Base-by-base conservation (phyloP, 179 eudicot species). In the Beta macrorhiza region DNA sequence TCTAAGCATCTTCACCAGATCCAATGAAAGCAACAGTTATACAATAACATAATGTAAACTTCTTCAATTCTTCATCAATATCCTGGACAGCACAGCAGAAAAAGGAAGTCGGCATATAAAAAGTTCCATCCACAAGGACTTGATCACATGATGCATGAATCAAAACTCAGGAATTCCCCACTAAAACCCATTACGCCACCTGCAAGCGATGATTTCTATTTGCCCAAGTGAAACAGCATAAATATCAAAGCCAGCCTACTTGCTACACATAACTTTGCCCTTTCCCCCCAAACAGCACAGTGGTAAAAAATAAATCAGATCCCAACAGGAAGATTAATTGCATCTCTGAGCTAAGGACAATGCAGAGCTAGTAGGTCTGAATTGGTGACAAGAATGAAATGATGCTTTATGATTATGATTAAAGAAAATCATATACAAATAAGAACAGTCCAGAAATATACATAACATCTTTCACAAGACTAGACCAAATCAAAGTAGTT, bases 1-100 rank as follows among this genome's bases (percentile, higher is more conserved):
- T 63, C 13, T 13, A 81, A 78, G 53, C 59, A 61, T 78, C 55
- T 77, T 58, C 20, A 69, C 32, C 52, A 82, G 19, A 70, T 15
- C 52, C n/a, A 20, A 58, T 53, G 20, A 49, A 68, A 11, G 52
- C 49, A 57, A 75, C 0, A 29, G 37, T 63, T 19, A 62, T 64
- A 47, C 52, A 49, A 49, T 9, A 49, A 49, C 7, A 4, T 71
- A 80, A 44, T 57, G 58, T 44, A 20, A 42, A 29, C 52, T 32
- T 69, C 62, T 37, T 71, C 59, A 55, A 79, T 15, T 37, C 20
- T 14, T 68, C 49, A 32, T 6, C 19, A 68, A 37, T 68, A 5
- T 25, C 51, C 19, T 37, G 47, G 25, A 37, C 63, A 58, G 63
- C 63, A 58, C 63, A 58, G 42, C 42, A 37, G 42, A 37, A 58